phyloP scores from a whole-genome alignment of 2,329 filamentous ascomycete species.

The Cladosporium phlei region DNA sequence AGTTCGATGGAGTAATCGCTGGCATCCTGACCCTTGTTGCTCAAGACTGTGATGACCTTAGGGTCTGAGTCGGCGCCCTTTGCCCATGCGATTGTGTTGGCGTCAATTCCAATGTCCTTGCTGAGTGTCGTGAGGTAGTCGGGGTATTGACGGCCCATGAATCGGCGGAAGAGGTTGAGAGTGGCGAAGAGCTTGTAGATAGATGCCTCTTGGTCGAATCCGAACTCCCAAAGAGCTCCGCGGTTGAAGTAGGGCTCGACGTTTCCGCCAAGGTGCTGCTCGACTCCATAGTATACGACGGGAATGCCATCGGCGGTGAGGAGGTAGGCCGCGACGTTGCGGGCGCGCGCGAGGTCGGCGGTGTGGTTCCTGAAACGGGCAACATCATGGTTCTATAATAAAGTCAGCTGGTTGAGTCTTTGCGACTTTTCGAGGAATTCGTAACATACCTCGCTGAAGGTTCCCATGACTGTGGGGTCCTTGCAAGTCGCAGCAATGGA shows the following conservation, averaged over 20 bases:
- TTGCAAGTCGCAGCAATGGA: not conserved
- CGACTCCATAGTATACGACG: slow-evolving; percentile 21
- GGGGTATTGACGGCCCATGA: slow-evolving; percentile 36
- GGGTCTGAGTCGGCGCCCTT: slow-evolving; percentile 37
- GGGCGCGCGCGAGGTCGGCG: slow-evolving; percentile 15
- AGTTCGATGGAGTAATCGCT: slow-evolving; percentile 5
- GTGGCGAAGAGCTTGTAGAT: slow-evolving; percentile 14
- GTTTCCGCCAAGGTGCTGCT: slow-evolving; percentile 18
- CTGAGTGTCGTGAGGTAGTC: slow-evolving; percentile 39
- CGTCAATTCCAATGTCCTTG: slow-evolving; percentile 37
- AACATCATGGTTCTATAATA: slow-evolving; percentile 19
- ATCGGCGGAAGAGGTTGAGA: slow-evolving; percentile 24
- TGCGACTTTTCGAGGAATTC: not conserved
- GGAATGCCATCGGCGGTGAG: slow-evolving; percentile 21
- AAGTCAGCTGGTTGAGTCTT: not conserved
- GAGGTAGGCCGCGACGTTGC: slow-evolving; percentile 17
- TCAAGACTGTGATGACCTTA: slow-evolving; percentile 34
- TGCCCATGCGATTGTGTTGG: slow-evolving; percentile 41
- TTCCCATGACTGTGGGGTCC: slow-evolving; percentile 17
- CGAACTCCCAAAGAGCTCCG: slow-evolving; percentile 15
- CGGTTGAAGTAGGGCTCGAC: slow-evolving; percentile 15
- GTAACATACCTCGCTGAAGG: slow-evolving; percentile 18
- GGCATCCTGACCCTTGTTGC: slow-evolving; percentile 26
- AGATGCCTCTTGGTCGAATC: slow-evolving; percentile 11
- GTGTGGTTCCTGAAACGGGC: slow-evolving; percentile 17